Conservation (phyloP, 2,329 filamentous ascomycete species). For the Chrysoporthe puriensis region DNA sequence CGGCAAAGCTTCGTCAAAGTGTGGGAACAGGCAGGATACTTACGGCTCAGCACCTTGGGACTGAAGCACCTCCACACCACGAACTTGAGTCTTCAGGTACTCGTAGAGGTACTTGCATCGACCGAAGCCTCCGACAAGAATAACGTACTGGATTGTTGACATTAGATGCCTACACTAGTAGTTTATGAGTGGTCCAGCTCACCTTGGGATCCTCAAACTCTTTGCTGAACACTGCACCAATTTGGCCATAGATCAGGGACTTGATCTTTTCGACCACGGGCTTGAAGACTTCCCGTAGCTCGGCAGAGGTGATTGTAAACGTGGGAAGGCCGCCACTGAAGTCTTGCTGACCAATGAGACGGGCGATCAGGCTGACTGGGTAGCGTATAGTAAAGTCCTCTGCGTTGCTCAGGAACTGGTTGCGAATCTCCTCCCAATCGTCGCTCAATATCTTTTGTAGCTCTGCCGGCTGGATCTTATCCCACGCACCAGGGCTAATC, state of each 20-base stretch:
- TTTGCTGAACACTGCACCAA: conserved; percentile 28
- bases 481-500: conserved; percentile 12
- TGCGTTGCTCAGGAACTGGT: conserved; percentile 27
- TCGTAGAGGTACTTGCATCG: conserved; percentile 37
- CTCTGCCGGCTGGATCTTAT: neutral
- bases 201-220: conserved; percentile 35
- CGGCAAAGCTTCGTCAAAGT: too few relatives aligned
- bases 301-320: conserved; percentile 20
- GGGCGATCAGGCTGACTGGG: conserved; percentile 5
- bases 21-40: conserved; percentile 25
- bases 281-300: conserved; percentile 34
- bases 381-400: conserved; percentile 24
- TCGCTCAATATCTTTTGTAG: neutral
- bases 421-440: conserved; percentile 37
- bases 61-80: conserved; percentile 37
- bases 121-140: conserved; percentile 46
- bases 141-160: conserved; percentile 37
- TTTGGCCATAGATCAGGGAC: conserved; percentile 35
- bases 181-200: neutral
- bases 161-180: neutral
- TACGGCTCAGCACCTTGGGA: conserved; percentile 39
- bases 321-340: neutral
- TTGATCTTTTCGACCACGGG: conserved; percentile 32
- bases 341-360: neutral
- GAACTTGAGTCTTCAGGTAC: conserved; percentile 21